Base-by-base conservation (phyloP, 78 protist species). In the Tieghemostelium lacteum region DNA sequence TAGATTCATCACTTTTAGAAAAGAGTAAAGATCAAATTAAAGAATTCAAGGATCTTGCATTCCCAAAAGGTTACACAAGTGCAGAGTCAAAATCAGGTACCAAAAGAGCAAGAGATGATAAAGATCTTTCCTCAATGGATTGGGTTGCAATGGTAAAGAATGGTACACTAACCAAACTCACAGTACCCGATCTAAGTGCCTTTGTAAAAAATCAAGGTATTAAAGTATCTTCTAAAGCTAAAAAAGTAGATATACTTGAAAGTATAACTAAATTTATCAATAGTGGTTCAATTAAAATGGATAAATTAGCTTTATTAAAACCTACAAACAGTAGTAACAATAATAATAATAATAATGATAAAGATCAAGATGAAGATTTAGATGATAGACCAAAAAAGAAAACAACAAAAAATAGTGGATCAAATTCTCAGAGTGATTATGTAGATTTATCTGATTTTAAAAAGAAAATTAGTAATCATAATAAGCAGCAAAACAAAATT, bases 201-300 rank as follows among this genome's bases (percentile, higher is more conserved):
- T 71, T 92, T 6, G n/a, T 83, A 4, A 54, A 55, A 45, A 71
- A 66, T 36, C 75, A 65, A 64, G 80, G 45, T 34, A 19, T 63
- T 4, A 73, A 86, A 31, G 22, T 60, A 42, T 34, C 72, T 37
- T 60, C 62, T 22, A 86, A 86, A 66, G 24, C 67, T 2, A 86
- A 86, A 49, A 86, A 86, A n/a, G 93, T 69, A 19, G 93, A 73
- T 67, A 24, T 86, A n/a, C 61, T 86, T 19, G 64, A 34, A 8
- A 22, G 40, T 7, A 50, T 64, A 0, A 58, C 73, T 19, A 65
- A 36, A 19, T 40, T 29, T 19, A 69, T 83, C 24, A 54, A 16
- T 0, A 60, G 24, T 12, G 78, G 78, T 39, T 58, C 55, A 10
- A 29, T 83, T 12, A 73, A 83, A 29, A n/a, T 17, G 0, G 60